Evolutionary conservation across 2,329 filamentous ascomycete species (phyloP), one percentile per base, ranked within the genome.

Genomic region (Trichophyton benhamiae): DNA sequence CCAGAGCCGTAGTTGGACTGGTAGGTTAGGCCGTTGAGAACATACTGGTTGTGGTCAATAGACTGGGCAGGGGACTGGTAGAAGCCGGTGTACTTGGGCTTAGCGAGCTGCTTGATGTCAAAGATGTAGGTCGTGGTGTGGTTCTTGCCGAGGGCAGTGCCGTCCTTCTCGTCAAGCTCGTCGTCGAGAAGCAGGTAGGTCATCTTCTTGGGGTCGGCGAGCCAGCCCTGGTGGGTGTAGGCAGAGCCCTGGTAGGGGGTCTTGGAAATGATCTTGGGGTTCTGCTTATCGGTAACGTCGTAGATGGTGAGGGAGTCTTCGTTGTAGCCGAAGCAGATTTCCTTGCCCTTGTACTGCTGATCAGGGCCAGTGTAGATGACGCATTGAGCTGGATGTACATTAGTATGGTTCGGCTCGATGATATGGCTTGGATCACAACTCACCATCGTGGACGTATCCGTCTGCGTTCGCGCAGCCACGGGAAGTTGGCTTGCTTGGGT

Each of bases 211-310:
- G 71, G 67, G 67, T 82, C 77, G 25, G 82, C 73, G 2, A 83
- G 73, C 72, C 78, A 79, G 5, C 82, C 82, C 67, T 83, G 82
- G 67, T 85, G 82, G 0, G 80, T 82, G 71, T 84, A 84, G 15
- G 76, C 38, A n/a, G 79, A 79, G 46, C 82, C 81, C n/a, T 79
- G 75, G 68, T 83, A 84, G 0, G 76, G 77, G 1, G 80, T 82
- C 62, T 75, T 75, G 58, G 80, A 82, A 64, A 83, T 76, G 63
- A 82, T 73, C 20, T 69, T 75, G 60, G 74, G 64, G 11, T 49
- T 59, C 13, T 38, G 8, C 57, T 63, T 66, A 55, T 66, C 60
- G 9, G 65, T 66, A 15, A 66, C 65, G 46, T 67, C 65, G 44
- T 65, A 58, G 52, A 68, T 65, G 20, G 66, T 68, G 22, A 69